Base-by-base conservation (phyloP, 192 early-diverging fungal genomes). In the Umbelopsis vinacea region DNA sequence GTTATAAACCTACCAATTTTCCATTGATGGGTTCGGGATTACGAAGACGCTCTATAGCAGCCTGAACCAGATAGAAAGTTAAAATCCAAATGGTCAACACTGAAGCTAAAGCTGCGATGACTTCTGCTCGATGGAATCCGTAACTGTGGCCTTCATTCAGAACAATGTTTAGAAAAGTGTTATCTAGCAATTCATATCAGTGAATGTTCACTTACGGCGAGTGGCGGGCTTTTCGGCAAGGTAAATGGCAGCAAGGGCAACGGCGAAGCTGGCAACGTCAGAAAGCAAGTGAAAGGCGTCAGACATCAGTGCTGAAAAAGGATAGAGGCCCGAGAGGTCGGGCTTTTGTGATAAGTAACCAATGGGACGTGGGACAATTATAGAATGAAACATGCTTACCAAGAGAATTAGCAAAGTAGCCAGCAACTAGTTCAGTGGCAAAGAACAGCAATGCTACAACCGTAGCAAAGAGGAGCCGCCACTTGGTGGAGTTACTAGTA, bases 61-160 rank as follows among this genome's bases (percentile, higher is more conserved):
- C 94, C 12, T 79, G 67, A 19, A 94, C 86, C n/a, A 95, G 75
- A 52, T 75, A 74, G 5, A 81, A 72, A 0, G 94, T 94, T 29
- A 95, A 67, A 11, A 85, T 77, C 94, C 94, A 95, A 57, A 95
- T 92, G n/a, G 90, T 74, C 24, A 92, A 84, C 26, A 89, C 90
- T n/a, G 92, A 93, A 48, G 83, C 63, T 10, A 94, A 78, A 9
- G 93, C 94, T 45, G 91, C 94, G 48, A 95, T 77, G 29, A 94
- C 90, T 72, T 95, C 91, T 21, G 90, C 88, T 35, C 93, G 86
- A 68, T 93, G 83, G 60, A 86, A 94, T 35, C 93, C 93, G 78
- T 88, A 95, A 17, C 88, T 88, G 71, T 89, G 87, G 69, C 79
- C 75, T 84, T 74, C 26, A 35, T 14, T 26, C n/a, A 22, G n/a